These are phyloP conservation scores for Penicillium sp. DNA, from an alignment of 2,329 filamentous ascomycete species.

Conservation along the genomic window DNA sequence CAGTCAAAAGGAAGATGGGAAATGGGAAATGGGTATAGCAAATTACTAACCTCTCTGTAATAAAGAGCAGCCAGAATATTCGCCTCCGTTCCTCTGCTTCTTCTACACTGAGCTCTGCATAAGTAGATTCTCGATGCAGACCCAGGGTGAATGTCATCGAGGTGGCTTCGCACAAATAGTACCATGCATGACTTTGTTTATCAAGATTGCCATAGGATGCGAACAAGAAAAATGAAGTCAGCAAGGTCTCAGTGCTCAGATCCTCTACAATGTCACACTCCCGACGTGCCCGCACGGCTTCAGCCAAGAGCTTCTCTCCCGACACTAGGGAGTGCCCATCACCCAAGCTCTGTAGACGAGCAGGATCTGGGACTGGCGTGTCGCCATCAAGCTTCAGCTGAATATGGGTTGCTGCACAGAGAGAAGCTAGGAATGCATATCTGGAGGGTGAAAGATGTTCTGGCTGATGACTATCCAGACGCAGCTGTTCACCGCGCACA, in stretches of 20 bases:
- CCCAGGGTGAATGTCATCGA: constrained; percentile 62
- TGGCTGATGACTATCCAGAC: constrained; percentile 56
- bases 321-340: constrained; percentile 65
- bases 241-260: constrained; percentile 51
- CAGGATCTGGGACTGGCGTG: constrained; percentile 30
- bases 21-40: neutral
- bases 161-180: constrained; percentile 75
- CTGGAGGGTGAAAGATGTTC: constrained; percentile 54
- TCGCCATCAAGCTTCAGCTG: constrained; percentile 50
- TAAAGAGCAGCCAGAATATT: constrained; percentile 75
- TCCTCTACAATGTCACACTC: constrained; percentile 50
- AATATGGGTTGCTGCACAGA: constrained; percentile 54
- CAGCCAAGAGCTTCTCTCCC: constrained; percentile 70
- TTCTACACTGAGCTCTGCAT: constrained; percentile 53
- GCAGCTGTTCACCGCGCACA: constrained; percentile 44
- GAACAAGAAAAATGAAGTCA: constrained; percentile 81
- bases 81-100: constrained; percentile 70
- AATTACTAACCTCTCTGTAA: constrained; percentile 67
- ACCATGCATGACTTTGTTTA: constrained; percentile 78
- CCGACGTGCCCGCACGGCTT: constrained; percentile 57
- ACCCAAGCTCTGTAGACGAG: constrained; percentile 55
- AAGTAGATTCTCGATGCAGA: constrained; percentile 56
- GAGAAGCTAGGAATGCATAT: constrained; percentile 50
- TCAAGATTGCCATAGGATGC: constrained; percentile 74
- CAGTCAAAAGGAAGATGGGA: neutral